Evolutionary conservation across 768 basidiomycete species (phyloP).

Genomic region (Strobilomyces confusus): DNA sequence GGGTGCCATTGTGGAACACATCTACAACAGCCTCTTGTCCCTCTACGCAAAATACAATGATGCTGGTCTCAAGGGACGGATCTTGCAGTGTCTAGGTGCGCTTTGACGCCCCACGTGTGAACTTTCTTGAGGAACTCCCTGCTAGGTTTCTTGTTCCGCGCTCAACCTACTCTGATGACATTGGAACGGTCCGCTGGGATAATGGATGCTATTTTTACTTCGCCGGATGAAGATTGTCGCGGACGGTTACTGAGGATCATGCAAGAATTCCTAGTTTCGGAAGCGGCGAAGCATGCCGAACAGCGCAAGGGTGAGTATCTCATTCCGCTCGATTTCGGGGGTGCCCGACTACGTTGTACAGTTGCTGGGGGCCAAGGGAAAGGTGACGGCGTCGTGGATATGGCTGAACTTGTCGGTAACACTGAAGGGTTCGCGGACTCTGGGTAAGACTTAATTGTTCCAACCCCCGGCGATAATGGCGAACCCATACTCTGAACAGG

Average conservation of each 20-base stretch:
- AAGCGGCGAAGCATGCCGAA: constrained; percentile 71
- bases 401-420: constrained; percentile 93
- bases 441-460: constrained; percentile 55
- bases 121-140: background rate
- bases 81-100: constrained; percentile 83
- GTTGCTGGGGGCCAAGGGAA: constrained; percentile 19
- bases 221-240: constrained; percentile 65
- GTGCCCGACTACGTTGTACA: background rate
- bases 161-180: constrained; percentile 90
- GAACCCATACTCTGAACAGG: constrained; percentile 38
- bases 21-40: constrained; percentile 67
- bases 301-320: constrained; percentile 57
- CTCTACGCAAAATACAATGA: constrained; percentile 68
- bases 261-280: constrained; percentile 86
- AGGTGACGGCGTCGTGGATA: constrained; percentile 56
- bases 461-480: background rate
- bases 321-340: background rate
- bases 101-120: background rate
- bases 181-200: constrained; percentile 70
- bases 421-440: constrained; percentile 96
- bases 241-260: constrained; percentile 80
- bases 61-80: constrained; percentile 57
- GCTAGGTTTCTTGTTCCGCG: constrained; percentile 85
- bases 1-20: constrained; percentile 77
- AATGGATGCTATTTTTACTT: constrained; percentile 87